Evolutionary conservation across 345 rosid species (phyloP).

Genomic region (Trapa incisa): DNA sequence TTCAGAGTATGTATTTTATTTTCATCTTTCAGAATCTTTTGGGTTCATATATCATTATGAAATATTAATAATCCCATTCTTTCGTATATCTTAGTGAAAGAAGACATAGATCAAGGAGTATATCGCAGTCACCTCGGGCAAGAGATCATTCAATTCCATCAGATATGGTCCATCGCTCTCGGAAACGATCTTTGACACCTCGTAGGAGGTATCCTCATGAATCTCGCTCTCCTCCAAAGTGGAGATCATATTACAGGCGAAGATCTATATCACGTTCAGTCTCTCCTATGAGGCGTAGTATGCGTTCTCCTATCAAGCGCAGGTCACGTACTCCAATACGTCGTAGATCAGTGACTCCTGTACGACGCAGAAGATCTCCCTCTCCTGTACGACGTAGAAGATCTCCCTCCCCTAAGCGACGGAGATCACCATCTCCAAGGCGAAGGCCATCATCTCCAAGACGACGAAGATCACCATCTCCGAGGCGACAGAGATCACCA

Average conservation of each 20-base stretch:
- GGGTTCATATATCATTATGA: background rate
- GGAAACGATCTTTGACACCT: conserved; percentile 31
- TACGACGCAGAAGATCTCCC: conserved; percentile 10
- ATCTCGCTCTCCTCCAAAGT: conserved; percentile 46
- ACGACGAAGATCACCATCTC: conserved; percentile 18
- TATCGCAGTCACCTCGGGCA: conserved; percentile 47
- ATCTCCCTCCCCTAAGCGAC: conserved; percentile 13
- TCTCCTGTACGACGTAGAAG: conserved; percentile 20
- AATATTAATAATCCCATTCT: background rate
- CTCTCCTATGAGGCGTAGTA: conserved; percentile 14
- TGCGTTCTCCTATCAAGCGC: conserved; percentile 12
- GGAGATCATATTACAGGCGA: conserved; percentile 31
- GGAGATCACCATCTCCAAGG: conserved; percentile 5
- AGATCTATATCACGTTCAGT: conserved; percentile 51
- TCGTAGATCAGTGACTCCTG: conserved; percentile 10
- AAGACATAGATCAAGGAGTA: conserved; percentile 47
- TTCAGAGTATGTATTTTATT: conserved; percentile 33
- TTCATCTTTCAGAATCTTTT: background rate
- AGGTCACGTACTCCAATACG: conserved; percentile 3
- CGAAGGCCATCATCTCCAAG: conserved; percentile 27
- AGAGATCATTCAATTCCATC: conserved; percentile 27
- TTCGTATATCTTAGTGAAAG: conserved; percentile 10
- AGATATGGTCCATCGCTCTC: conserved; percentile 22
- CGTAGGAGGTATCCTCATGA: conserved; percentile 29
- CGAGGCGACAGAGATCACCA: conserved; percentile 13